phyloP scores from a whole-genome alignment of 2,329 filamentous ascomycete genomes.

The Epichloe gansuensis region DNA sequence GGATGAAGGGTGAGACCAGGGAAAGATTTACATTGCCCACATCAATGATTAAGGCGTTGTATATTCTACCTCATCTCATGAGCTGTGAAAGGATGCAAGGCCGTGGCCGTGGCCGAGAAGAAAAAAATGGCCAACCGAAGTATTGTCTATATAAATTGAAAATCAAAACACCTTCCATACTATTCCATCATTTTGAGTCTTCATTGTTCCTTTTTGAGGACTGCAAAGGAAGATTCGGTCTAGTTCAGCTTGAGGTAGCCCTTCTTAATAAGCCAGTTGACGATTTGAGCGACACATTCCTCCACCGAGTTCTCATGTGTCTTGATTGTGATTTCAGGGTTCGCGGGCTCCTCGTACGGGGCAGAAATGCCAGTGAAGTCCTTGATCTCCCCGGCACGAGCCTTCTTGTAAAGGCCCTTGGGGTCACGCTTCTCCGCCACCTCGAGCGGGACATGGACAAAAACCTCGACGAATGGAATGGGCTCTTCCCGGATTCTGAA shows the following conservation, averaged over 20 bases:
- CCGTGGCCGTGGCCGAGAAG: background rate
- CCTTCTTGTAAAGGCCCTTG: constrained; percentile 97
- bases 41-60: constrained; percentile 14
- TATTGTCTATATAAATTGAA: background rate
- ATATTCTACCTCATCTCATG: constrained; percentile 17
- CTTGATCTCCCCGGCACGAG: constrained; percentile 83
- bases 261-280: constrained; percentile 62
- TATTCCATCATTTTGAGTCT: no score
- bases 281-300: constrained; percentile 78
- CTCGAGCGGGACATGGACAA: constrained; percentile 80
- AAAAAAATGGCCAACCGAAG: background rate
- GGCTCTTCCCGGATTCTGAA: constrained; percentile 46
- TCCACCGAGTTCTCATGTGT: constrained; percentile 75
- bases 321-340: constrained; percentile 76
- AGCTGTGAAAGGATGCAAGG: constrained; percentile 5
- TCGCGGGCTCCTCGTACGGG: constrained; percentile 82
- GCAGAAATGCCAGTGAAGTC: constrained; percentile 94
- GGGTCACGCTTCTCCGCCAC: constrained; percentile 92
- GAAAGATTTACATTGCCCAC: background rate
- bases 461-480: constrained; percentile 87
- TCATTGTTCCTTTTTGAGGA: background rate
- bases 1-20: background rate
- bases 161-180: background rate
- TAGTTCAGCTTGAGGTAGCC: constrained; percentile 29
- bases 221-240: background rate